Conservation (phyloP, 257 asterid species). For the Forsythia viridissima region DNA sequence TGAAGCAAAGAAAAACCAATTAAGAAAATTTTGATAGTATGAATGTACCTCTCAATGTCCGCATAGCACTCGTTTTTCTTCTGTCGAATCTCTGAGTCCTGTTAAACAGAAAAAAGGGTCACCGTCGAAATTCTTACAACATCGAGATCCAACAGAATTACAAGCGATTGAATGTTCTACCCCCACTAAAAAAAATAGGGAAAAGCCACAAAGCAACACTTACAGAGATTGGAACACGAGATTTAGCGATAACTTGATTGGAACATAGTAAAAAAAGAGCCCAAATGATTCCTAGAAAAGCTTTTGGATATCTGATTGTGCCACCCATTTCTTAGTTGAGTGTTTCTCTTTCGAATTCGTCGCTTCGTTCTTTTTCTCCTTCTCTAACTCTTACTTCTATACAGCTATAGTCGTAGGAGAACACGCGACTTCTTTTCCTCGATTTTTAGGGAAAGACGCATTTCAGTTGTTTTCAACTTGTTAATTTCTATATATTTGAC, state of each 20-base stretch:
- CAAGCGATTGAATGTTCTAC: not conserved
- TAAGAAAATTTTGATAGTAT: not conserved
- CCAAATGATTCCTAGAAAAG: conserved; percentile 7
- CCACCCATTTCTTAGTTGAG: not conserved
- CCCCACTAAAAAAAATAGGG: not conserved
- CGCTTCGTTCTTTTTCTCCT: not conserved
- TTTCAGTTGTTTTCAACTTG: too few relatives aligned
- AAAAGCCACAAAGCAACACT: conserved; percentile 13
- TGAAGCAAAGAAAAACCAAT: not conserved
- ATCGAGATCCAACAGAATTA: not conserved
- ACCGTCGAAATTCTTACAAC: not conserved
- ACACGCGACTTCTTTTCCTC: not conserved
- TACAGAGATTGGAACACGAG: conserved; percentile 77
- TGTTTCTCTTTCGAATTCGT: not conserved
- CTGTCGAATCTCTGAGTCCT: conserved; percentile 71
- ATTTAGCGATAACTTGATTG: conserved; percentile 54
- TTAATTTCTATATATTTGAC: too few relatives aligned
- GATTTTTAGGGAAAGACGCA: not conserved
- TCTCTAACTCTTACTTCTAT: not conserved
- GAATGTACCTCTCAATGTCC: conserved; percentile 77
- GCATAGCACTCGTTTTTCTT: conserved; percentile 78
- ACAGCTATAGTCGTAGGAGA: not conserved
- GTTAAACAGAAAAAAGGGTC: not conserved
- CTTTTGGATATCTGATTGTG: conserved; percentile 3
- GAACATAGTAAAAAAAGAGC: conserved; percentile 35